Conservation (phyloP, 129 eudicot genomes). For the Ambrosia artemisiifolia region DNA sequence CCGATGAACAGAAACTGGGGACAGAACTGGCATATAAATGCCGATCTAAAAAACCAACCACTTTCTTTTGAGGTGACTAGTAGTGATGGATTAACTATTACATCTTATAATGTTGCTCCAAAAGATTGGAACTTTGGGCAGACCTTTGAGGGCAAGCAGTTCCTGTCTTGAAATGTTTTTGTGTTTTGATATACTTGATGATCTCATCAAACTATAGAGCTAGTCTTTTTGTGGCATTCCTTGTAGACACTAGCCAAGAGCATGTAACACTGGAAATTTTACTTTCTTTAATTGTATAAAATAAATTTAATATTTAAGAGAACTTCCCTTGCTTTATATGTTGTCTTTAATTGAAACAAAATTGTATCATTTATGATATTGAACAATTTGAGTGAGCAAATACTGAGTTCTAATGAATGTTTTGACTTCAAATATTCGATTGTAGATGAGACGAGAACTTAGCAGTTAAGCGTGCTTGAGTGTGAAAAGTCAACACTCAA, state of each 20-base stretch:
- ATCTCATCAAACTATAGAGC: constrained; percentile 16
- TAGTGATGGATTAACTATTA: constrained; percentile 65
- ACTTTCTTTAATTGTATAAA: constrained; percentile 28
- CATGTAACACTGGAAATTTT: constrained; percentile 10
- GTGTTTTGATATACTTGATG: constrained; percentile 6
- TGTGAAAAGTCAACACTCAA: too few species aligned
- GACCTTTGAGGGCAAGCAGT: constrained; percentile 88
- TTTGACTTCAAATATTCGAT: too few species aligned
- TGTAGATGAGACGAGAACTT: too few species aligned
- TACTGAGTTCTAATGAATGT: too few species aligned
- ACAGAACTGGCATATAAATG: constrained; percentile 86
- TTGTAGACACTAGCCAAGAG: constrained; percentile 1
- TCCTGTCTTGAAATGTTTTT: constrained; percentile 34
- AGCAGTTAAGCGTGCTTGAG: too few species aligned
- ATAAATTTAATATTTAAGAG: neutral
- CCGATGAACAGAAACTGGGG: constrained; percentile 98
- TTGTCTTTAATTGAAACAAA: neutral
- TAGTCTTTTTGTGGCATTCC: constrained; percentile 14
- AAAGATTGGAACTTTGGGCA: constrained; percentile 79
- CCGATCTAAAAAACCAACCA: constrained; percentile 74
- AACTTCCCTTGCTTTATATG: neutral
- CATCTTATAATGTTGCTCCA: constrained; percentile 77
- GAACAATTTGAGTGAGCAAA: neutral
- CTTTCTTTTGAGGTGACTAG: constrained; percentile 78
- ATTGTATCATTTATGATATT: neutral